Percentiles rank a stretch among this genome's conserved stretches.
phyloP scores from a whole-genome alignment of 2,329 filamentous ascomycete genomes.

The Aureobasidium sp. region DNA sequence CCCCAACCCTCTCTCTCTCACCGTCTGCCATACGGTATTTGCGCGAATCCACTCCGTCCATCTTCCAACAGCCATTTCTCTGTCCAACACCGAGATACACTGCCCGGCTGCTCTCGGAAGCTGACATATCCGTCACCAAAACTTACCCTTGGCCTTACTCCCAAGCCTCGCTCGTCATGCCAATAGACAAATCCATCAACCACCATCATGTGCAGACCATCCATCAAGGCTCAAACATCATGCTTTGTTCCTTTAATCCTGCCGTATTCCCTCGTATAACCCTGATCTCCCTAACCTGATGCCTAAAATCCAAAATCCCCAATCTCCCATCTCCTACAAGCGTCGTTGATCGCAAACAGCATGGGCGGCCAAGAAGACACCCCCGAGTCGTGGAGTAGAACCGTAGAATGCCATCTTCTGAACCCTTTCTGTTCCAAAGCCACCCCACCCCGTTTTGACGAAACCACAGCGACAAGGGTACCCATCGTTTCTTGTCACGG shows the following conservation, averaged over 20 bases:
- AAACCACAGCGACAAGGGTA: background rate
- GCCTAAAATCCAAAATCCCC: background rate
- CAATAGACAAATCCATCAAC: background rate
- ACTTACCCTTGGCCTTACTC: background rate
- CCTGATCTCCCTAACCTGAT: background rate
- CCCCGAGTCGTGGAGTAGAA: background rate
- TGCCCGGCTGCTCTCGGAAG: slow-evolving; percentile 6
- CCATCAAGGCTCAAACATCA: background rate
- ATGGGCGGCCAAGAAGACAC: background rate
- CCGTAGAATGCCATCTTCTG: background rate
- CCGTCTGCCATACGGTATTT: background rate
- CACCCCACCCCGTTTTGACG: background rate
- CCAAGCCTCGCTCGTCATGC: slow-evolving; percentile 10
- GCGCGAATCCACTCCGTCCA: background rate
- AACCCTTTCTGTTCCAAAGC: background rate
- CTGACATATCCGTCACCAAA: slow-evolving; percentile 4
- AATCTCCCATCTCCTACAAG: background rate
- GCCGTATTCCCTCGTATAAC: background rate
- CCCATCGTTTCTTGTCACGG: background rate
- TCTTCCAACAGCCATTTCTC: background rate
- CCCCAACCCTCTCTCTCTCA: too few relatives aligned
- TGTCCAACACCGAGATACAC: background rate
- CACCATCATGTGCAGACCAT: background rate
- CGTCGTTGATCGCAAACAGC: background rate
- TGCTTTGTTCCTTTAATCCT: background rate